Evolutionary conservation across 768 basidiomycete species (phyloP).

Genomic region (Tephrocybe sp.): DNA sequence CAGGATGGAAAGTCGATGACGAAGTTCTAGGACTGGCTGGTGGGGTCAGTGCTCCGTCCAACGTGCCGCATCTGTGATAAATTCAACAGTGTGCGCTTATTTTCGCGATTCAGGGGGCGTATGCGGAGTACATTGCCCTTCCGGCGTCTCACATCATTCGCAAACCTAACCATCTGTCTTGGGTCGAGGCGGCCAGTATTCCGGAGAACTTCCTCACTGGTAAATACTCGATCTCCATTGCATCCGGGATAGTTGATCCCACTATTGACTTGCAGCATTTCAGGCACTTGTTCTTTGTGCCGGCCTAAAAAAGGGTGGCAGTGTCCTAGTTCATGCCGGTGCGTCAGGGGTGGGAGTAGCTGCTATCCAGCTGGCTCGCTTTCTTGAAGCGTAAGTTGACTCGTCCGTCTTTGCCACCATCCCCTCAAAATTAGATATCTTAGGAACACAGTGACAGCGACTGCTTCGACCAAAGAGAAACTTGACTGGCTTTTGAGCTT

Average conservation of each 20-base stretch:
- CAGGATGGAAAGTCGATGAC: constrained; percentile 60
- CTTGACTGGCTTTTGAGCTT: constrained; percentile 71
- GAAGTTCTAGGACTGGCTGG: constrained; percentile 79
- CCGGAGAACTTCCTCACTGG: constrained; percentile 91
- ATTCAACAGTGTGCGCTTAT: too few species aligned
- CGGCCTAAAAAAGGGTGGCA: constrained; percentile 64
- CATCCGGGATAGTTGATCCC: neutral
- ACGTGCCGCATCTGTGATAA: too few species aligned
- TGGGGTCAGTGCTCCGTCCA: constrained; percentile 63
- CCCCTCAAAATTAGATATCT: neutral
- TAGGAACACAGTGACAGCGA: constrained; percentile 75
- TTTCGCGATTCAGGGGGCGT: constrained; percentile 83
- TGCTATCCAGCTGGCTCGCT: constrained; percentile 82
- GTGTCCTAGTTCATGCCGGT: constrained; percentile 88
- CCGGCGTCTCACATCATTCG: constrained; percentile 63
- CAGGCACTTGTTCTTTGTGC: constrained; percentile 61
- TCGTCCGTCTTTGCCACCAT: too few species aligned
- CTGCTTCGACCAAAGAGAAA: constrained; percentile 84
- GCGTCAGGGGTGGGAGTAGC: constrained; percentile 90
- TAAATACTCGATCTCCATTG: constrained; percentile 18
- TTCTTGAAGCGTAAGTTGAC: constrained; percentile 67
- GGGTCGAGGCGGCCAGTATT: constrained; percentile 84
- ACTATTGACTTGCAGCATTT: constrained; percentile 33
- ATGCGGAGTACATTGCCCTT: constrained; percentile 82
- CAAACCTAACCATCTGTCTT: constrained; percentile 77